These are phyloP conservation scores for Micromonas pusilla DNA, from an alignment of 139 green algal genomes.

Conservation along the genomic window DNA sequence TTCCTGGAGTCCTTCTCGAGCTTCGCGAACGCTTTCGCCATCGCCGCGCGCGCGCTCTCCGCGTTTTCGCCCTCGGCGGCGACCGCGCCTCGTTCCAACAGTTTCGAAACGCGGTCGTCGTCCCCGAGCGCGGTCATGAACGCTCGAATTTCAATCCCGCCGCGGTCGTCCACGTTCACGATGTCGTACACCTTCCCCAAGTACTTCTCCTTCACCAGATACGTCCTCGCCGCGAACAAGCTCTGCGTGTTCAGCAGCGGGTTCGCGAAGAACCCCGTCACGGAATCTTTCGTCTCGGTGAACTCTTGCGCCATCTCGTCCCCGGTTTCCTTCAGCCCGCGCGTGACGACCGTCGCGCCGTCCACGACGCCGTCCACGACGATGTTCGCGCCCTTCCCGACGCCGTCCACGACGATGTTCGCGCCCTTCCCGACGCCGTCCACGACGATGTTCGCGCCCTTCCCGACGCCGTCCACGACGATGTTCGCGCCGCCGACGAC, in stretches of 20 bases:
- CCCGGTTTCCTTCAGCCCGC: slow-evolving; percentile 5
- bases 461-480: background rate
- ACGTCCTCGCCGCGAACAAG: background rate
- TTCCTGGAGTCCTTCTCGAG: too few relatives aligned
- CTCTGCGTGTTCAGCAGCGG: background rate
- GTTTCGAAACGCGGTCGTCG: too few relatives aligned
- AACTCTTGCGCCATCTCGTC: too few relatives aligned
- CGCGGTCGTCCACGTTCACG: background rate
- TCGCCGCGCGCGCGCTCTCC: background rate
- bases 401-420: background rate
- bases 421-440: background rate
- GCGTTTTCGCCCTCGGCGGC: background rate
- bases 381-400: slow-evolving; percentile 11
- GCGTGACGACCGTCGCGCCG: background rate
- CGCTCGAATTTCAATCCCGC: too few relatives aligned
- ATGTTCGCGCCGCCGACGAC: background rate
- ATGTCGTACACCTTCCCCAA: background rate
- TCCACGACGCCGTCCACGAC: background rate
- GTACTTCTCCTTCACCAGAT: background rate
- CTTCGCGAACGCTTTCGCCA: too few relatives aligned
- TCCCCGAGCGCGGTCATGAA: too few relatives aligned
- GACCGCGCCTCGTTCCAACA: background rate
- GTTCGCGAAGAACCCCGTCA: background rate
- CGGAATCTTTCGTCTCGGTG: too few relatives aligned
- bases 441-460: background rate